Evolutionary conservation across 2,329 filamentous ascomycete genomes (phyloP), one percentile per base, ranked within the genome.

Genomic region (Monilinia fructicola): DNA sequence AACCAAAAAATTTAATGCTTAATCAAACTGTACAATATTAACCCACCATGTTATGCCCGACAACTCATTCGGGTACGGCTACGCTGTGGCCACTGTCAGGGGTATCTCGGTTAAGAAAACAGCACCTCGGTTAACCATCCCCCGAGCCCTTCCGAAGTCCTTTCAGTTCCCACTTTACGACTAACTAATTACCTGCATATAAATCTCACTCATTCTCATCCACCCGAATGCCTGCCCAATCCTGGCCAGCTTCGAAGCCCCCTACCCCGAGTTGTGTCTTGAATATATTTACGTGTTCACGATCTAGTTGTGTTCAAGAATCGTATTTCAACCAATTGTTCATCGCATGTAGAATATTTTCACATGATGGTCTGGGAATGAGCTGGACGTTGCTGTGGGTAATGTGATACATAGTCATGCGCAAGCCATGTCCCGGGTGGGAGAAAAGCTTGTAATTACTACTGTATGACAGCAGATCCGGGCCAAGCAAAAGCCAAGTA

Each of bases 191-290:
- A n/a, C 54, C n/a, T 56, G 54, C n/a, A 56, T 40, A 56, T 16
- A 12, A 23, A 50, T 46, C 38, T 55, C 35, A n/a, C 16, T 16
- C 12, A 48, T 7, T 48, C 6, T n/a, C 44, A 48, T 31, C 42
- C 35, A 48, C 21, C 26, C 56, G 56, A 5, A 1, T 31, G 11
- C 14, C 10, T 23, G 35, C 4, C 46, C 26, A 12, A 48, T 59
- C 42, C 42, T 26, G 56, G 11, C 35, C 56, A 48, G 56, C 42
- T 40, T 21, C 21, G 21, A 23, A 59, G 18, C 26, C 10, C 11
- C 10, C 31, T 35, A n/a, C 56, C 56, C 56, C 56, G 42, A 59
- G 56, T 59, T 16, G 21, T 31, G n/a, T 31, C 42, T 48, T 23
- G 28, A 26, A 46, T 31, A 21, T n/a, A 14, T 18, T 3, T 11